phyloP scores from a whole-genome alignment of 2,329 filamentous ascomycete species.

The Colletotrichum destructivum region DNA sequence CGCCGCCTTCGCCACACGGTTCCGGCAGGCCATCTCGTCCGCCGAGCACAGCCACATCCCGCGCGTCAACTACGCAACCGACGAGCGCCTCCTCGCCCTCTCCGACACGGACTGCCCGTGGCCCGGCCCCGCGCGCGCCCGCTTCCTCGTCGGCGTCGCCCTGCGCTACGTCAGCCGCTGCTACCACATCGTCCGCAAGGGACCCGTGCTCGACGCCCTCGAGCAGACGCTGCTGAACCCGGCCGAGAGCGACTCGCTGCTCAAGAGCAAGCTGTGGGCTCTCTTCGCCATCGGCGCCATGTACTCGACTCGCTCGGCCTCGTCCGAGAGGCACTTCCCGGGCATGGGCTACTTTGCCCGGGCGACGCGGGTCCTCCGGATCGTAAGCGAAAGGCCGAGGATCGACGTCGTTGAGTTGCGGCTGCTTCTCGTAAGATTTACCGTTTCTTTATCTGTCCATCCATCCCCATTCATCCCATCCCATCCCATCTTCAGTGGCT shows the following conservation, averaged over 20 bases:
- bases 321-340: slow-evolving; percentile 54
- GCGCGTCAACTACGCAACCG: slow-evolving; percentile 52
- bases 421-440: slow-evolving; percentile 58
- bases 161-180: slow-evolving; percentile 56
- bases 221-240: slow-evolving; percentile 56
- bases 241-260: slow-evolving; percentile 50
- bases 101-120: slow-evolving; percentile 52
- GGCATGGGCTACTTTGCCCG: slow-evolving; percentile 60
- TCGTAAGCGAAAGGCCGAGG: slow-evolving; percentile 58
- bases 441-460: too few relatives aligned
- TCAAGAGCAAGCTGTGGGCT: slow-evolving; percentile 59
- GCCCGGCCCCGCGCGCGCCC: slow-evolving; percentile 56
- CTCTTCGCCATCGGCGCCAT: slow-evolving; percentile 63
- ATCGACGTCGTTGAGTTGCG: slow-evolving; percentile 61
- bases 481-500: too few relatives aligned
- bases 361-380: slow-evolving; percentile 55
- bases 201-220: slow-evolving; percentile 54
- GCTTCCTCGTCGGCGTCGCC: slow-evolving; percentile 57
- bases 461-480: too few relatives aligned
- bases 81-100: slow-evolving; percentile 48
- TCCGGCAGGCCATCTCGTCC: slow-evolving; percentile 53
- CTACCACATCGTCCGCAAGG: slow-evolving; percentile 60
- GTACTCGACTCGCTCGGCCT: slow-evolving; percentile 58
- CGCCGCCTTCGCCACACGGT: slow-evolving; percentile 54
- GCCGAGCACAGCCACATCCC: slow-evolving; percentile 52